Evolutionary conservation across 352 stramenopile genomes (phyloP).

Genomic region (Phytophthora sojae): DNA sequence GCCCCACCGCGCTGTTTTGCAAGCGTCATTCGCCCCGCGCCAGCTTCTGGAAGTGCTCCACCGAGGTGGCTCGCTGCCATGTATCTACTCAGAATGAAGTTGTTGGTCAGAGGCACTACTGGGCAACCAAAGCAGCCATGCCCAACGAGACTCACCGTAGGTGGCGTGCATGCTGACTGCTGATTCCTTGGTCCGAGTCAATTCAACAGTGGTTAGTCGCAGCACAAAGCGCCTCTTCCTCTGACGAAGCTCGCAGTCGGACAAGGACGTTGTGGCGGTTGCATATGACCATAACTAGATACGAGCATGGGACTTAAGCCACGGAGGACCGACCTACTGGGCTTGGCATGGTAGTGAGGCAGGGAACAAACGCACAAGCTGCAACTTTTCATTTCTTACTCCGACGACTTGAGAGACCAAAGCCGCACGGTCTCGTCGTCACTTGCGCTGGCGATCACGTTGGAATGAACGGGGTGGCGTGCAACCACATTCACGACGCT

Average conservation of each 20-base stretch:
- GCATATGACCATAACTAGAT: neutral
- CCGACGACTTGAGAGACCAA: constrained; percentile 43
- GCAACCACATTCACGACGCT: constrained; percentile 79
- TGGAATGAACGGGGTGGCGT: constrained; percentile 52
- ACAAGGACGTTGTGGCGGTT: constrained; percentile 9
- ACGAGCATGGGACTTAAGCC: neutral
- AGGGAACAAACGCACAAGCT: neutral
- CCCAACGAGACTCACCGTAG: constrained; percentile 21
- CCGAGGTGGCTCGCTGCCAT: constrained; percentile 71
- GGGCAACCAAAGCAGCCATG: neutral
- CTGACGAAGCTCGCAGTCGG: neutral
- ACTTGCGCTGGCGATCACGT: constrained; percentile 73
- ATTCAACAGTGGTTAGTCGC: neutral
- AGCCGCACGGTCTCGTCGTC: constrained; percentile 78
- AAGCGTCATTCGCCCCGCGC: constrained; percentile 61
- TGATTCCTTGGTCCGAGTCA: neutral
- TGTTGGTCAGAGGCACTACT: neutral
- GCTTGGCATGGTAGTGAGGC: constrained; percentile 2
- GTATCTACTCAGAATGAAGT: constrained; percentile 49
- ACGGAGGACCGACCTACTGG: neutral
- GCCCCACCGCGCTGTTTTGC: constrained; percentile 53
- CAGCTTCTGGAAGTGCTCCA: constrained; percentile 71
- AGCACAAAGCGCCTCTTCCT: neutral
- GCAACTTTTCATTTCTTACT: constrained; percentile 13
- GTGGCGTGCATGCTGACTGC: constrained; percentile 21